Evolutionary conservation across 768 basidiomycete species (phyloP).

Genomic region (Xerocomellus intermedius): DNA sequence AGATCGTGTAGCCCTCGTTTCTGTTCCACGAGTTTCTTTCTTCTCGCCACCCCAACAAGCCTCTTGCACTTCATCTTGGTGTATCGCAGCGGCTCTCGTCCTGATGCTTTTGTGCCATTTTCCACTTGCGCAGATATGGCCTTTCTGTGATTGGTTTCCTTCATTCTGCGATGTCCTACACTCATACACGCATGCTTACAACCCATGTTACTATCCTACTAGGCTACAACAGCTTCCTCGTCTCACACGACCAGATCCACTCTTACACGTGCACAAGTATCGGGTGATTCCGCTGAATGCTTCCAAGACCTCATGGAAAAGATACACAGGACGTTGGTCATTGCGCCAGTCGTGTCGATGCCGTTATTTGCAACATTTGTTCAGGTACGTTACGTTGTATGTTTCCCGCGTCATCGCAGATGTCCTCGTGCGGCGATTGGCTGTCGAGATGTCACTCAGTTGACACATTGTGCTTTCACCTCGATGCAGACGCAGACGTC

Average conservation of each 20-base stretch:
- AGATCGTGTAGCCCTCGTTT: slow-evolving; percentile 9
- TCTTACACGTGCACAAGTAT: neutral
- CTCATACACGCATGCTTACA: slow-evolving; percentile 5
- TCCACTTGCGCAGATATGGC: slow-evolving; percentile 12
- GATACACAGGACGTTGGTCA: slow-evolving; percentile 64
- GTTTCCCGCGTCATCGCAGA: neutral
- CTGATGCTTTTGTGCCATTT: neutral
- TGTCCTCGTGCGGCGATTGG: neutral
- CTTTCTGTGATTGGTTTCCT: slow-evolving; percentile 7
- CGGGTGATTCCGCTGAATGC: slow-evolving; percentile 20
- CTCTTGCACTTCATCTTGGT: neutral
- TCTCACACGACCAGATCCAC: slow-evolving; percentile 11
- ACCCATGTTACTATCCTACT: slow-evolving; percentile 9
- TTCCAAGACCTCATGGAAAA: slow-evolving; percentile 59
- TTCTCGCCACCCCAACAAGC: neutral
- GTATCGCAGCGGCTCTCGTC: neutral
- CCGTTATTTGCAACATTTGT: slow-evolving; percentile 4
- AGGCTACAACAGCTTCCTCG: slow-evolving; percentile 6
- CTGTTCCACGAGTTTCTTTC: neutral
- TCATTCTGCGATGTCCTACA: neutral
- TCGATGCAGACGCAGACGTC: slow-evolving; percentile 9
- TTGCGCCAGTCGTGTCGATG: slow-evolving; percentile 53
- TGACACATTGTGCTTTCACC: slow-evolving; percentile 3
- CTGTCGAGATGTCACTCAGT: neutral
- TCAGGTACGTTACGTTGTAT: slow-evolving; percentile 21